A percentile compares a stretch with the other conserved stretches of the same genome.
These are phyloP conservation scores for Phlebopus sp. DNA, from an alignment of 1,284 basidiomycete genomes.

Conservation along the genomic window DNA sequence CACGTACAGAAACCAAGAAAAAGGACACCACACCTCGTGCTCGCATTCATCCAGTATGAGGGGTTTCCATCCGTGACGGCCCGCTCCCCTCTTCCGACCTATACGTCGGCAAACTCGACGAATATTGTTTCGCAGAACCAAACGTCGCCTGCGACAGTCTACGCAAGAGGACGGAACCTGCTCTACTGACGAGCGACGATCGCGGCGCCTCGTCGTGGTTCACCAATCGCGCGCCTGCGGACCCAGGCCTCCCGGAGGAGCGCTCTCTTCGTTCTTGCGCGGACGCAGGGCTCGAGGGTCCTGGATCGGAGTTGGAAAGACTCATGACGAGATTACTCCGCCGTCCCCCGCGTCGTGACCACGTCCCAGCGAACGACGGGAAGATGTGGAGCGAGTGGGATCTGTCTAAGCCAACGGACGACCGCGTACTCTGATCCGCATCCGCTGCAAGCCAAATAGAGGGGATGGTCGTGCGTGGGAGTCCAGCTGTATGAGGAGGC, in stretches of 20 bases:
- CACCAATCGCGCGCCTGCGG: conserved; percentile 23
- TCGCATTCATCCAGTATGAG: conserved; percentile 5
- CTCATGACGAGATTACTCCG: conserved; percentile 31
- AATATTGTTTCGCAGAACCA: conserved; percentile 1
- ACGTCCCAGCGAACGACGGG: conserved; percentile 10
- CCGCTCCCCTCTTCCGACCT: conserved; percentile 6
- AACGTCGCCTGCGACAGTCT: conserved; percentile 23
- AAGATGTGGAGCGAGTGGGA: conserved; percentile 18
- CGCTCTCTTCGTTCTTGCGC: background rate
- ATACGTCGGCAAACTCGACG: conserved; percentile 6
- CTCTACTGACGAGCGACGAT: conserved; percentile 25
- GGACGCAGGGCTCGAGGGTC: conserved; percentile 12
- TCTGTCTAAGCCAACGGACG: conserved; percentile 15
- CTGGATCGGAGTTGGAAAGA: conserved; percentile 13
- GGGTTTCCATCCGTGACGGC: conserved; percentile 4
- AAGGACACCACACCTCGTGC: no score
- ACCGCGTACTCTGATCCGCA: background rate
- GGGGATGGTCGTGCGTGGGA: conserved; percentile 17
- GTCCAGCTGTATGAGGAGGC: conserved; percentile 25
- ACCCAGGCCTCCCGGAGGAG: conserved; percentile 16
- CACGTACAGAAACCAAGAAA: no score
- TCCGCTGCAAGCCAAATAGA: conserved; percentile 28
- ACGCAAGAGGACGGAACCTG: conserved; percentile 25
- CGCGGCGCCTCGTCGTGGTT: conserved; percentile 2
- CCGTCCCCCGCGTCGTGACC: conserved; percentile 4